These are phyloP conservation scores for Papilionanthe hybrid DNA, from an alignment of 116 monocot species.

Conservation along the genomic window DNA sequence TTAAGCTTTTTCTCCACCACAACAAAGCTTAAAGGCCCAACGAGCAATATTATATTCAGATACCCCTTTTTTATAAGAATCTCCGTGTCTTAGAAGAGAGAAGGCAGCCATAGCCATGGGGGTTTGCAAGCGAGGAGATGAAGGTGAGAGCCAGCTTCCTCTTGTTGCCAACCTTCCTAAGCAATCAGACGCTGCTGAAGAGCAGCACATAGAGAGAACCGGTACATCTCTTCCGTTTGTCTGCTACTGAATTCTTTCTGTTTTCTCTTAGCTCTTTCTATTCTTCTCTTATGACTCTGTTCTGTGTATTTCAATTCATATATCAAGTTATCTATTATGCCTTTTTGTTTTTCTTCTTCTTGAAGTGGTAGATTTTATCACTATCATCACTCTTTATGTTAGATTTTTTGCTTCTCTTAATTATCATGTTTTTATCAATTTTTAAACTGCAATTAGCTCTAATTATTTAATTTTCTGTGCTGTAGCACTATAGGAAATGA, in stretches of 20 bases:
- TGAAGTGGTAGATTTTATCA: not conserved
- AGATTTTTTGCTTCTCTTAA: too few relatives aligned
- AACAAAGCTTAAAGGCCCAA: too few relatives aligned
- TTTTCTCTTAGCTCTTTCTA: not conserved
- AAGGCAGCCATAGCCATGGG: not conserved
- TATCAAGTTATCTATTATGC: too few relatives aligned
- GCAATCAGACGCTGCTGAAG: not conserved
- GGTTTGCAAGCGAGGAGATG: not conserved
- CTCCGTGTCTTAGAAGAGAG: too few relatives aligned
- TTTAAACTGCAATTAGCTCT: too few relatives aligned
- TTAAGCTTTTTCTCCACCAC: too few relatives aligned
- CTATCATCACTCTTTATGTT: not conserved
- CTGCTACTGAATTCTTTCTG: not conserved
- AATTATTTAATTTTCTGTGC: too few relatives aligned
- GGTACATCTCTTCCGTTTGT: not conserved
- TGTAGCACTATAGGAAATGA: too few relatives aligned
- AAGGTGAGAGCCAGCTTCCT: not conserved
- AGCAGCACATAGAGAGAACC: not conserved
- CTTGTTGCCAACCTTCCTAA: not conserved
- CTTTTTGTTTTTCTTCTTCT: not conserved
- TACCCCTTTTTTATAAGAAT: too few relatives aligned
- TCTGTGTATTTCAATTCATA: not conserved
- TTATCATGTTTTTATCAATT: too few relatives aligned
- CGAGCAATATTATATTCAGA: too few relatives aligned
- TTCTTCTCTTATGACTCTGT: not conserved